Base-by-base conservation (phyloP, 306 rosid genomes). In the Abrus precatorius region DNA sequence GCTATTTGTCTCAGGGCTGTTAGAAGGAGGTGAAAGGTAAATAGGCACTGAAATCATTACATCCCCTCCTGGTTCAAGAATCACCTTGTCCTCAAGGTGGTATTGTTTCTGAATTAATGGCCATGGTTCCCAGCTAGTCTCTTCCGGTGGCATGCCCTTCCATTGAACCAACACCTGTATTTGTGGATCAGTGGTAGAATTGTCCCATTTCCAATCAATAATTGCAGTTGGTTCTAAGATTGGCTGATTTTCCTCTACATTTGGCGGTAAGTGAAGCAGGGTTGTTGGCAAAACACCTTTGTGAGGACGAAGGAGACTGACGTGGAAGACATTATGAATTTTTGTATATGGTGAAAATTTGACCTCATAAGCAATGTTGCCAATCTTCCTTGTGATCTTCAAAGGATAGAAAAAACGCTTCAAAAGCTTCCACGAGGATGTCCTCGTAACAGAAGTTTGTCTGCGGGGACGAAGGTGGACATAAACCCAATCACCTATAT, bases 81-180 rank as follows among this genome's bases (percentile, higher is more conserved):
- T 1, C 59, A 53, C 59, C 59, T n/a, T 53, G 59, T 53, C 59
- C 59, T 13, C 59, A 53, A 53, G 59, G 59, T 53, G 59, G 6
- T 13, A 53, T 14, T 53, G 29, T 3, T 53, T 6, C 4, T 53
- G 7, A 14, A 53, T 13, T 1, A 13, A 29, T 0, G 6, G 3
- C 59, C 59, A 53, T 2, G 59, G 5, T 53, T 53, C 59, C 59
- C 59, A 53, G n/a, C 6, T 53, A 3, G 59, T 29, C n/a, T 13
- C 59, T n/a, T 53, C 59, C 8, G n/a, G 59, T 5, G 59, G 59
- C 59, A 53, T 13, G 29, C 6, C 29, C 3, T 53, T 13, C 59
- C 59, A 53, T 14, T 53, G 59, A 3, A 53, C 3, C 29, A 53
- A 7, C 2, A 47, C 50, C 12, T 47, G 50, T 6, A 5, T 47